Conservation (phyloP, 306 rosid species). For the Cicer pinnatifidum region DNA sequence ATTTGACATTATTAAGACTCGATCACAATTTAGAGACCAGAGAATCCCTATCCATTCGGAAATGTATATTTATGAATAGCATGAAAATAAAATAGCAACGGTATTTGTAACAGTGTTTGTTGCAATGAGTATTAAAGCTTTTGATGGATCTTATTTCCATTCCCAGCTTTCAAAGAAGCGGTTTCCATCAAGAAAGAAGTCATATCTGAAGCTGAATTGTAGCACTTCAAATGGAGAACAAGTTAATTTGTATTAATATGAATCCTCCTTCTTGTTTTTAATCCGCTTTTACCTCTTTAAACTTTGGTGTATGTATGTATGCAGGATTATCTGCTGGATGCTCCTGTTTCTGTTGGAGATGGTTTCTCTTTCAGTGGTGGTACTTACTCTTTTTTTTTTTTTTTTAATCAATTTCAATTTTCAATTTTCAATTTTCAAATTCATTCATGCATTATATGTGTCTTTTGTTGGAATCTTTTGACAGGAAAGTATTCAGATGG, state of each 20-base stretch:
- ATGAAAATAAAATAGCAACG: conserved; percentile 26
- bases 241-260: conserved; percentile 41
- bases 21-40: conserved; percentile 36
- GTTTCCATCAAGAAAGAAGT: conserved; percentile 40
- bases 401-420: too few species aligned
- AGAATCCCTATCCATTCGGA: conserved; percentile 48
- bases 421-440: too few species aligned
- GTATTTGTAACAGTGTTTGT: conserved; percentile 1
- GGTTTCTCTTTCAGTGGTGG: conserved; percentile 94
- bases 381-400: conserved; percentile 13
- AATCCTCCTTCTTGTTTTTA: conserved; percentile 1
- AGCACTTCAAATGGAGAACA: conserved; percentile 46
- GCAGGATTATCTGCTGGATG: conserved; percentile 70
- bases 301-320: conserved; percentile 49
- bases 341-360: conserved; percentile 78
- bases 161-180: conserved; percentile 39
- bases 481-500: conserved; percentile 87
- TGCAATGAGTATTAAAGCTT: conserved; percentile 45
- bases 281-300: neutral
- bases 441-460: too few species aligned
- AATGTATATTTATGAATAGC: neutral
- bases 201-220: conserved; percentile 50
- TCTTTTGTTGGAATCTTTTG: neutral
- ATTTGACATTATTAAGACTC: neutral
- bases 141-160: conserved; percentile 44